These are phyloP conservation scores for Monosporascus sp. DNA, from an alignment of 2,329 filamentous ascomycete species.

Conservation along the genomic window DNA sequence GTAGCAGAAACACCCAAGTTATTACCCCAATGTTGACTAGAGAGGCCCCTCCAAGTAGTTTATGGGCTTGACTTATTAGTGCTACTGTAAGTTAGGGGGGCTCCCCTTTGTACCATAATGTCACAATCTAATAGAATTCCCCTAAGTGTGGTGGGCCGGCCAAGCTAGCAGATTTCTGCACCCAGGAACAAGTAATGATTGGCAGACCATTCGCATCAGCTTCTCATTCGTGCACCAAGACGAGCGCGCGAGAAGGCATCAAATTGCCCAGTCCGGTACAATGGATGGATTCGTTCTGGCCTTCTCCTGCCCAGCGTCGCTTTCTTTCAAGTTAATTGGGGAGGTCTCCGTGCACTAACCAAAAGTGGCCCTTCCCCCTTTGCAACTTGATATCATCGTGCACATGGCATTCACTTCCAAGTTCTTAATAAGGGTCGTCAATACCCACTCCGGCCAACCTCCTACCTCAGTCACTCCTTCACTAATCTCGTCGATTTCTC, in stretches of 20 bases:
- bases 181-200: not conserved
- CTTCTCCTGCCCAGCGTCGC: not conserved
- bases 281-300: not conserved
- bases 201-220: not conserved
- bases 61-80: too few species aligned
- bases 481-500: not conserved
- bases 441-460: too few species aligned
- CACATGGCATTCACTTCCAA: not conserved
- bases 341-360: not conserved
- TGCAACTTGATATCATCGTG: not conserved
- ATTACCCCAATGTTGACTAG: too few species aligned
- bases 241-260: not conserved
- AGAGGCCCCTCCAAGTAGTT: too few species aligned
- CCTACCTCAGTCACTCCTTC: not conserved
- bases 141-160: too few species aligned
- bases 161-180: not conserved
- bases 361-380: not conserved
- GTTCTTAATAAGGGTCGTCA: not conserved
- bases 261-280: not conserved
- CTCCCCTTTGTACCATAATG: too few species aligned
- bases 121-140: not conserved
- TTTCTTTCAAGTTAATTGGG: not conserved
- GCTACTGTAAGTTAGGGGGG: too few species aligned
- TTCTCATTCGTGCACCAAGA: too few species aligned
- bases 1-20: too few species aligned